Percentiles rank a stretch among this genome's conserved stretches.
Evolutionary conservation across 495 filamentous ascomycete genomes (phyloP).

Genomic region (Terfezia claveryi): DNA sequence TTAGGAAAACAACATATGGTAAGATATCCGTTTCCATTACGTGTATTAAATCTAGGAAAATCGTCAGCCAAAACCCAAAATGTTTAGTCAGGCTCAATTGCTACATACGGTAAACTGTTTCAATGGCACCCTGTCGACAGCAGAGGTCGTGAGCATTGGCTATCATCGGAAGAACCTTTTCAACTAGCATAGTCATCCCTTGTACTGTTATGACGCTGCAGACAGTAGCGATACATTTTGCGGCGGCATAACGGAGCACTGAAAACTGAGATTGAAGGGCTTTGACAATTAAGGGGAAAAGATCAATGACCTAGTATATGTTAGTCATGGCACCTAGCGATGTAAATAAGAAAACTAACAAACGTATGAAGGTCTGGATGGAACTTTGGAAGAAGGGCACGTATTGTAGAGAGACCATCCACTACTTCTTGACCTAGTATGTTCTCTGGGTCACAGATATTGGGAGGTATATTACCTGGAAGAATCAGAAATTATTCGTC

Average conservation of each 20-base stretch:
- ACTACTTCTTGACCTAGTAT: slow-evolving; percentile 75
- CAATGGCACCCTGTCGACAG: slow-evolving; percentile 77
- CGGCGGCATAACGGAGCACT: slow-evolving; percentile 85
- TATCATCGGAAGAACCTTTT: slow-evolving; percentile 75
- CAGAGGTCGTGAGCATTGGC: slow-evolving; percentile 68
- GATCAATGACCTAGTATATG: slow-evolving; percentile 24
- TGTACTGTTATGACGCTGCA: slow-evolving; percentile 89
- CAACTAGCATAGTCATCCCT: slow-evolving; percentile 87
- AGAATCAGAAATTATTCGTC: too few relatives aligned
- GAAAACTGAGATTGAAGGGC: slow-evolving; percentile 69
- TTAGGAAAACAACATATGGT: slow-evolving; percentile 95
- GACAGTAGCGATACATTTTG: slow-evolving; percentile 90
- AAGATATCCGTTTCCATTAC: slow-evolving; percentile 95
- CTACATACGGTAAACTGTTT: slow-evolving; percentile 47
- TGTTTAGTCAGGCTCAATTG: neutral
- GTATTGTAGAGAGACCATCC: slow-evolving; percentile 77
- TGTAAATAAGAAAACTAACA: slow-evolving; percentile 22
- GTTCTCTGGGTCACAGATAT: slow-evolving; percentile 43
- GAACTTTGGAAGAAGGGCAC: slow-evolving; percentile 71
- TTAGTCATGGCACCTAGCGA: too few relatives aligned
- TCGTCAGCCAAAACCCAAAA: neutral
- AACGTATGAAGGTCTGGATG: slow-evolving; percentile 49
- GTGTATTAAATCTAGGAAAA: slow-evolving; percentile 49
- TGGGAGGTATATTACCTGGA: slow-evolving; percentile 38
- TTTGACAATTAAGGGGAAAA: slow-evolving; percentile 72